Percentiles rank a stretch among this genome's conserved stretches.
Evolutionary conservation across 2,329 filamentous ascomycete species (phyloP).

Genomic region (Phyllosticta citriasiana): DNA sequence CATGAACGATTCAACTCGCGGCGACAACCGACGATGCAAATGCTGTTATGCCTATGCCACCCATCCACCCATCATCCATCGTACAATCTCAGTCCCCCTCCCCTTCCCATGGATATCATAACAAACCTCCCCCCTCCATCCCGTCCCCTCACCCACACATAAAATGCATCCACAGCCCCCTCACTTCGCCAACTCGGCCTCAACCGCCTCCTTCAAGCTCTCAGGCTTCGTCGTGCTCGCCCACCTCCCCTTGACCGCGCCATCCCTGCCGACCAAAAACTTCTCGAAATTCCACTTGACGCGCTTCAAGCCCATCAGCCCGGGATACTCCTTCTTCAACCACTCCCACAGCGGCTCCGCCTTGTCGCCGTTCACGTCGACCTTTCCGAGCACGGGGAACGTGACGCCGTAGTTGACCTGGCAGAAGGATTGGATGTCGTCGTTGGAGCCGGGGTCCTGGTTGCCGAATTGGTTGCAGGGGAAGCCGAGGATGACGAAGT

Average conservation of each 20-base stretch:
- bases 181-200: slow-evolving; percentile 52
- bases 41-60: no score
- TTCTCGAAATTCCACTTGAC: slow-evolving; percentile 99
- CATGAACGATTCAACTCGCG: no score
- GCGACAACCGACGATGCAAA: no score
- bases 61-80: no score
- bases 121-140: background rate
- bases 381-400: slow-evolving; percentile 86
- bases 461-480: slow-evolving; percentile 95
- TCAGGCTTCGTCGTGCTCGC: slow-evolving; percentile 83
- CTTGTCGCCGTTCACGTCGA: slow-evolving; percentile 81
- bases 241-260: slow-evolving; percentile 77
- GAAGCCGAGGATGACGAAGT: slow-evolving; percentile 85
- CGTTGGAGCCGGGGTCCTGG: slow-evolving; percentile 72
- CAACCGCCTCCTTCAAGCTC: slow-evolving; percentile 61
- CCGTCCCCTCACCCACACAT: background rate
- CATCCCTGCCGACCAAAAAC: slow-evolving; percentile 81
- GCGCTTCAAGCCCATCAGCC: slow-evolving; percentile 75
- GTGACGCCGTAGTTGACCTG: slow-evolving; percentile 87
- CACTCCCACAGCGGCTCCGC: slow-evolving; percentile 73
- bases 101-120: slow-evolving; percentile 1
- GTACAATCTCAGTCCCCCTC: no score
- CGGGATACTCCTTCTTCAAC: slow-evolving; percentile 62
- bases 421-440: slow-evolving; percentile 61
- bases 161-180: background rate